Percentiles rank a stretch among this genome's conserved stretches.
Conservation (phyloP, 2,329 filamentous ascomycete genomes). For the Huntiella bhutanensis region DNA sequence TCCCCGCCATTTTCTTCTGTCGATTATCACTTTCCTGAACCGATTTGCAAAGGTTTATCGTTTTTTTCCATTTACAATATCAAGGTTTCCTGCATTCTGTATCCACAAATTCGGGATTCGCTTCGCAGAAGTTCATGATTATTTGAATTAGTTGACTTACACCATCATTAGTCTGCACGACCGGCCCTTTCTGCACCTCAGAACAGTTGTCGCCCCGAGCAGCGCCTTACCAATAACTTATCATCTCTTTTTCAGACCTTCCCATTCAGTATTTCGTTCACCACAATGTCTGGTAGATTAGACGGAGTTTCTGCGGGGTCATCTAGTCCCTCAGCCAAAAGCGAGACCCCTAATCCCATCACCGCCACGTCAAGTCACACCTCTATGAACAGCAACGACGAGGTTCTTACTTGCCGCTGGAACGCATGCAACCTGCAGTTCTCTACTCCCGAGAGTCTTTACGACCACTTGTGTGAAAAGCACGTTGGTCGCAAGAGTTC, state of each 20-base stretch:
- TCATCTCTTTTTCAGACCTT: too few species aligned
- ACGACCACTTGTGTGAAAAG: constrained; percentile 95
- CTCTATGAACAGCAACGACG: constrained; percentile 22
- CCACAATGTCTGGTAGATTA: constrained; percentile 10
- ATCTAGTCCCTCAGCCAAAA: constrained; percentile 29
- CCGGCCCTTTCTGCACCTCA: too few species aligned
- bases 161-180: too few species aligned
- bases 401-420: constrained; percentile 43
- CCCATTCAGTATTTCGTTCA: not conserved
- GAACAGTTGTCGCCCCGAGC: too few species aligned
- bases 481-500: constrained; percentile 98
- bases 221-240: not conserved
- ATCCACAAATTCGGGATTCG: not conserved
- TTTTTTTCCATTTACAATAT: not conserved
- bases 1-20: not conserved
- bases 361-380: constrained; percentile 26
- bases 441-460: constrained; percentile 36
- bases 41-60: constrained; percentile 1
- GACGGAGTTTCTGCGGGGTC: constrained; percentile 9
- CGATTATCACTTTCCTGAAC: not conserved
- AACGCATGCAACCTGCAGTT: constrained; percentile 40
- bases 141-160: not conserved
- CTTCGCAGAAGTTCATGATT: not conserved
- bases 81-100: not conserved
- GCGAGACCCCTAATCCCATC: constrained; percentile 32